Percentiles rank a stretch among this genome's conserved stretches.
phyloP scores from a whole-genome alignment of 352 stramenopile genomes.

The Globisporangium apiculatum region DNA sequence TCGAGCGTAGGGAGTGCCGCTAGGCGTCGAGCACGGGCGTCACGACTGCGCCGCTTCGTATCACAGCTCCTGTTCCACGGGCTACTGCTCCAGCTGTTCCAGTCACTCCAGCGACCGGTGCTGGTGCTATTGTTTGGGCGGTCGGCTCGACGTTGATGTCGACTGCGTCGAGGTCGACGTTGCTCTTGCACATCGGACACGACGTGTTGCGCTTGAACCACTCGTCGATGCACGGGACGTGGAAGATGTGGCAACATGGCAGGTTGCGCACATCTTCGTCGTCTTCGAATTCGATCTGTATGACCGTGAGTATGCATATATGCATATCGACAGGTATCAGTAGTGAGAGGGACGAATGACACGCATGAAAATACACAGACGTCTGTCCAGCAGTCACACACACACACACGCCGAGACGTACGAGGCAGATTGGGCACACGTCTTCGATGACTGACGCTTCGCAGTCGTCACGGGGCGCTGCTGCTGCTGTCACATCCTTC shows the following conservation, averaged over 20 bases:
- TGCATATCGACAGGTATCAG: too few species aligned
- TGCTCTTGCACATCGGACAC: slow-evolving; percentile 82
- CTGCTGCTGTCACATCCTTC: not conserved
- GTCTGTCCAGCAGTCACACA: not conserved
- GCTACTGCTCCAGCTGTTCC: not conserved
- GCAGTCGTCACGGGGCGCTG: not conserved
- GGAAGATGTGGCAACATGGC: slow-evolving; percentile 85
- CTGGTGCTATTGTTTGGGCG: not conserved
- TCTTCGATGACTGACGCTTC: slow-evolving; percentile 33
- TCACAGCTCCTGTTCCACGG: not conserved
- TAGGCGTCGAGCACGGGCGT: slow-evolving; percentile 18
- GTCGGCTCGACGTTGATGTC: slow-evolving; percentile 27
- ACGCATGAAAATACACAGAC: too few species aligned
- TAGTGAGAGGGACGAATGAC: too few species aligned
- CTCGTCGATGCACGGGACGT: slow-evolving; percentile 84
- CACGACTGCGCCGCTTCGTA: slow-evolving; percentile 30
- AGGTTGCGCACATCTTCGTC: slow-evolving; percentile 71
- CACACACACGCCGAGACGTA: slow-evolving; percentile 13
- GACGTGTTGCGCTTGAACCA: slow-evolving; percentile 85
- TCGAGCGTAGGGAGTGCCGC: not conserved
- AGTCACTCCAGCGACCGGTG: not conserved
- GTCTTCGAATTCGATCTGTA: slow-evolving; percentile 69
- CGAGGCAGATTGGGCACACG: slow-evolving; percentile 67
- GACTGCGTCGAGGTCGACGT: slow-evolving; percentile 50
- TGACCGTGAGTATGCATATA: too few species aligned